A percentile compares a stretch with the other conserved stretches of the same genome.
Conservation (phyloP, 1,284 basidiomycete genomes). For the Gymnopus androsaceus region DNA sequence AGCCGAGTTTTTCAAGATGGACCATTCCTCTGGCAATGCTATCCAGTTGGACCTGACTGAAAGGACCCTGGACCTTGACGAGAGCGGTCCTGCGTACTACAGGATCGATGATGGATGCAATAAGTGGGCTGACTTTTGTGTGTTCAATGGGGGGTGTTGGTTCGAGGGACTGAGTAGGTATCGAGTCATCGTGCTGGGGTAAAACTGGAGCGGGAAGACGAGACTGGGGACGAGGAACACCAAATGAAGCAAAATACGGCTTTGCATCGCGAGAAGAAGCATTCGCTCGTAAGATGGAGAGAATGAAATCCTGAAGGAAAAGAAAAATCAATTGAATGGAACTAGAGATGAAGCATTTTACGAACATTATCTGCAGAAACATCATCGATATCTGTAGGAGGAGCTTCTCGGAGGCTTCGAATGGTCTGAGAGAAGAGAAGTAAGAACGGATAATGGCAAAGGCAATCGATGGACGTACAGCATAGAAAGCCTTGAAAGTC, state of each 20-base stretch:
- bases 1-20: constrained; percentile 92
- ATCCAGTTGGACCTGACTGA: constrained; percentile 92
- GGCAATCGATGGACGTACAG: constrained; percentile 41
- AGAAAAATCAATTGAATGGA: constrained; percentile 5
- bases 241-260: constrained; percentile 88
- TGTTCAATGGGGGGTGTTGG: constrained; percentile 22
- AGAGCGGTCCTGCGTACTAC: constrained; percentile 84
- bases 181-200: neutral
- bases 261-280: constrained; percentile 91
- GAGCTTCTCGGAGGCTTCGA: constrained; percentile 42
- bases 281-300: constrained; percentile 92
- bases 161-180: constrained; percentile 8
- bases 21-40: constrained; percentile 93
- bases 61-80: constrained; percentile 97
- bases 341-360: constrained; percentile 13
- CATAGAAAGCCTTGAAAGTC: constrained; percentile 62
- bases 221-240: constrained; percentile 43
- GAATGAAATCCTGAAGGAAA: constrained; percentile 89
- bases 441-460: constrained; percentile 9
- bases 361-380: constrained; percentile 52
- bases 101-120: constrained; percentile 85
- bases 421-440: constrained; percentile 46
- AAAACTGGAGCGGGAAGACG: neutral
- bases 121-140: constrained; percentile 55
- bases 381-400: constrained; percentile 45